Conservation (phyloP, 1,284 basidiomycete genomes). For the Golubevia sp. region DNA sequence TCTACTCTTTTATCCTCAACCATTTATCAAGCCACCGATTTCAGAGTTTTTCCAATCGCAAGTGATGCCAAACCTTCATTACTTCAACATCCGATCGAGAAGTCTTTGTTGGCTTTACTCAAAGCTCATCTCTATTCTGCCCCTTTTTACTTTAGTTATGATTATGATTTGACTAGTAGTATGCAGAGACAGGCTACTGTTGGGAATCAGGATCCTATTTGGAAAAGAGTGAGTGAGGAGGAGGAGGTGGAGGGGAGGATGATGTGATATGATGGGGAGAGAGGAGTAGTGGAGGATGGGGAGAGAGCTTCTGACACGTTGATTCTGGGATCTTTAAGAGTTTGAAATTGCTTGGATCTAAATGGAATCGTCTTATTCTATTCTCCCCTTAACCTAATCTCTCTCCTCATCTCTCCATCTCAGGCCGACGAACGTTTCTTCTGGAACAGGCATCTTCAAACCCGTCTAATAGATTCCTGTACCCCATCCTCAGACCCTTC, state of each 20-base stretch:
- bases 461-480: constrained; percentile 27
- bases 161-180: constrained; percentile 84
- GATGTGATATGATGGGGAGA: constrained; percentile 1
- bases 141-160: constrained; percentile 87
- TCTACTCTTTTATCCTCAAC: constrained; percentile 82
- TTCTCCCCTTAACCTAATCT: not conserved
- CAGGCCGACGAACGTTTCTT: constrained; percentile 95
- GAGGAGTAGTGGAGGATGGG: constrained; percentile 63
- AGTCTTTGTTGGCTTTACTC: constrained; percentile 82
- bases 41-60: constrained; percentile 82
- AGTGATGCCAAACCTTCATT: constrained; percentile 70
- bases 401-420: not conserved
- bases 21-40: constrained; percentile 87
- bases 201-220: constrained; percentile 69
- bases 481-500: constrained; percentile 69
- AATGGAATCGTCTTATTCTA: no score
- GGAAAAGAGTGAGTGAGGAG: constrained; percentile 67
- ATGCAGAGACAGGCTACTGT: constrained; percentile 80
- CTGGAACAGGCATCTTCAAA: constrained; percentile 80
- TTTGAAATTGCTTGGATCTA: no score
- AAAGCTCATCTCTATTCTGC: constrained; percentile 81
- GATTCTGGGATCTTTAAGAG: no score
- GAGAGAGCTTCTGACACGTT: no score
- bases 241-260: not conserved
- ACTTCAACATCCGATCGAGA: constrained; percentile 77